A percentile compares a stretch with the other conserved stretches of the same genome.
phyloP scores from a whole-genome alignment of 2,329 filamentous ascomycete species.

The Fusarium caatingaense region DNA sequence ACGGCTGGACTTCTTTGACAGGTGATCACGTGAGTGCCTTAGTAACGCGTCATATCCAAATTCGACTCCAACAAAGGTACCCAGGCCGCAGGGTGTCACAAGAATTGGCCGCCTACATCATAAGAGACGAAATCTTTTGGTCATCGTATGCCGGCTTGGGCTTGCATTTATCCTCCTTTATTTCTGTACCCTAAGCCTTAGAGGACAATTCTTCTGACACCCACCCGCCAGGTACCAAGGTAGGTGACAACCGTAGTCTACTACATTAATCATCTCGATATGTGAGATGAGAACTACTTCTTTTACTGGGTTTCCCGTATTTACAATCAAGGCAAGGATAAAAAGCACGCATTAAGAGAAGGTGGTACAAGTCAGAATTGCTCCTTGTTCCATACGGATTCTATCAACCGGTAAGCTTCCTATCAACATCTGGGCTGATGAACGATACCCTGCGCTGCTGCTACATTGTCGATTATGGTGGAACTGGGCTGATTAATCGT shows the following conservation, averaged over 20 bases:
- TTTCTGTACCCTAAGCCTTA: too few species aligned
- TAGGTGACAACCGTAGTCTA: too few species aligned
- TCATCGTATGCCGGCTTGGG: too few species aligned
- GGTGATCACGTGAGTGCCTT: slow-evolving; percentile 32
- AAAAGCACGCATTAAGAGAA: not conserved
- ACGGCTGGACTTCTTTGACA: slow-evolving; percentile 24
- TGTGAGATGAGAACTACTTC: not conserved
- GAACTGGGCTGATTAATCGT: not conserved
- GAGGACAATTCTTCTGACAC: too few species aligned
- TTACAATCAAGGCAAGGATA: not conserved
- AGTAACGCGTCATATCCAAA: slow-evolving; percentile 12
- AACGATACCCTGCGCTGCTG: not conserved
- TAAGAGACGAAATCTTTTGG: too few species aligned
- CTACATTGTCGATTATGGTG: slow-evolving; percentile 10
- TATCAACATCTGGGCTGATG: not conserved
- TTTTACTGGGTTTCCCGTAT: not conserved
- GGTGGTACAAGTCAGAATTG: not conserved
- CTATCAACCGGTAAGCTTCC: not conserved
- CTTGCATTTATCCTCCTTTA: too few species aligned
- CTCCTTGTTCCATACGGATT: not conserved
- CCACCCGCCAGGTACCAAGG: too few species aligned
- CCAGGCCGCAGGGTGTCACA: too few species aligned
- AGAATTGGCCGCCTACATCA: too few species aligned
- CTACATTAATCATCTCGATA: not conserved
- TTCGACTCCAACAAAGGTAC: not conserved